A percentile compares a stretch with the other conserved stretches of the same genome.
Evolutionary conservation across 768 basidiomycete genomes (phyloP).

Genomic region (Rhizopogon salebrosus): DNA sequence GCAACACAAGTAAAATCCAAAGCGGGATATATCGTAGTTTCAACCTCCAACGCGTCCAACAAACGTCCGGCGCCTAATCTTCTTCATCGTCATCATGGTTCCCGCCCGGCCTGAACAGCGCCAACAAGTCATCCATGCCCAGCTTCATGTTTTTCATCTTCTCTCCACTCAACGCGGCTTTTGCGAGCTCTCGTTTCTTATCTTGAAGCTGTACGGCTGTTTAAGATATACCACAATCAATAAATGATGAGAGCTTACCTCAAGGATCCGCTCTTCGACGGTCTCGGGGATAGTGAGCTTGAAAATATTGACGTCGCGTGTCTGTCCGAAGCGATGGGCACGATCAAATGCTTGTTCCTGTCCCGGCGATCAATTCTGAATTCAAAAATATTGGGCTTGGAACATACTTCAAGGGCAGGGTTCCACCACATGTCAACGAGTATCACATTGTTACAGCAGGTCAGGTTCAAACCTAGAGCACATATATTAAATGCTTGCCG

Average conservation of each 20-base stretch:
- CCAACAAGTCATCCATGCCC: slow-evolving; percentile 80
- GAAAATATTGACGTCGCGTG: slow-evolving; percentile 78
- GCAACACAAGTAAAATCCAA: not conserved
- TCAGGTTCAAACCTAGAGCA: slow-evolving; percentile 73
- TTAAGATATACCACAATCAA: not conserved
- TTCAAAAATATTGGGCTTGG: not conserved
- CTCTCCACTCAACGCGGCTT: slow-evolving; percentile 83
- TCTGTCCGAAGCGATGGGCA: slow-evolving; percentile 87
- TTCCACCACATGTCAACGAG: slow-evolving; percentile 96
- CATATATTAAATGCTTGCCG: not conserved
- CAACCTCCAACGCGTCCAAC: not conserved
- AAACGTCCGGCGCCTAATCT: not conserved
- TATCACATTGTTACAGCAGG: slow-evolving; percentile 91
- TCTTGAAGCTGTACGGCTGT: slow-evolving; percentile 63
- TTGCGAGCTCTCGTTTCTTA: slow-evolving; percentile 81
- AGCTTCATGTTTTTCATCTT: slow-evolving; percentile 83
- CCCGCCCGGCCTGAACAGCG: slow-evolving; percentile 60
- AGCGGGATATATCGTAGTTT: not conserved
- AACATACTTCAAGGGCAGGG: slow-evolving; percentile 71
- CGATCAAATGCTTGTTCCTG: slow-evolving; percentile 93
- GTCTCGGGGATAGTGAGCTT: slow-evolving; percentile 85
- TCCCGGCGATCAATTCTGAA: slow-evolving; percentile 13
- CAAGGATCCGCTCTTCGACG: slow-evolving; percentile 83
- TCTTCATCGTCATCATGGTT: slow-evolving; percentile 56
- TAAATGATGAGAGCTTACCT: slow-evolving; percentile 32